phyloP scores from a whole-genome alignment of 2,329 filamentous ascomycete genomes.

The Alternaria ethzedia region DNA sequence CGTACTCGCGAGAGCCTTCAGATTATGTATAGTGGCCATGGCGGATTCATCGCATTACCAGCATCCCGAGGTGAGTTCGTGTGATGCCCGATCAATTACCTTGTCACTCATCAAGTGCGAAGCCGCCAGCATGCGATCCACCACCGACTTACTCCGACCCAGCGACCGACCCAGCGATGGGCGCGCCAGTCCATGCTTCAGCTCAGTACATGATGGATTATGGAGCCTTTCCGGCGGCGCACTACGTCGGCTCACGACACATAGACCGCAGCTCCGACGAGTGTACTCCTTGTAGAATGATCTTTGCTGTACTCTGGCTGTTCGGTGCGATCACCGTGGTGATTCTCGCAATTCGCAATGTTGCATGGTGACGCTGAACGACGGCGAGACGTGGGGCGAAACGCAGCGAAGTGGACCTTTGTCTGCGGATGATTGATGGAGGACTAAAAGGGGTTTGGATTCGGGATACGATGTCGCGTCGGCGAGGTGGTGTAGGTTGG shows the following conservation, averaged over 20 bases:
- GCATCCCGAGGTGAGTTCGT: too few relatives aligned
- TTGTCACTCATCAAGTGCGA: too few relatives aligned
- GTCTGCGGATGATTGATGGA: too few relatives aligned
- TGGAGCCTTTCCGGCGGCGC: not conserved
- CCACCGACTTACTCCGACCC: too few relatives aligned
- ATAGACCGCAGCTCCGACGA: not conserved
- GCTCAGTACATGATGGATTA: not conserved
- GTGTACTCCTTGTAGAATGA: not conserved
- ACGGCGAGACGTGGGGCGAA: not conserved
- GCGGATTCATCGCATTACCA: too few relatives aligned
- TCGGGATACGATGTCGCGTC: not conserved
- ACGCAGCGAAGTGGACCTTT: too few relatives aligned
- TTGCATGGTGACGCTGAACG: not conserved
- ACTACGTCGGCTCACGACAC: not conserved
- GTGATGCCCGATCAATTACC: too few relatives aligned
- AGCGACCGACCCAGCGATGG: not conserved
- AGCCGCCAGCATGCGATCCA: too few relatives aligned
- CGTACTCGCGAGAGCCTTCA: too few relatives aligned
- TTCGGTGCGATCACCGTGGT: not conserved
- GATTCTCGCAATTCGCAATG: not conserved
- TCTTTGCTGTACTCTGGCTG: not conserved
- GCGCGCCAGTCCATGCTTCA: not conserved
- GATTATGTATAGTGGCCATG: too few relatives aligned
- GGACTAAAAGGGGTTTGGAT: too few relatives aligned
- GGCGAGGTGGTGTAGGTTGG: not conserved